phyloP scores from a whole-genome alignment of 345 rosid species.

The Lenwebbia sp. region DNA sequence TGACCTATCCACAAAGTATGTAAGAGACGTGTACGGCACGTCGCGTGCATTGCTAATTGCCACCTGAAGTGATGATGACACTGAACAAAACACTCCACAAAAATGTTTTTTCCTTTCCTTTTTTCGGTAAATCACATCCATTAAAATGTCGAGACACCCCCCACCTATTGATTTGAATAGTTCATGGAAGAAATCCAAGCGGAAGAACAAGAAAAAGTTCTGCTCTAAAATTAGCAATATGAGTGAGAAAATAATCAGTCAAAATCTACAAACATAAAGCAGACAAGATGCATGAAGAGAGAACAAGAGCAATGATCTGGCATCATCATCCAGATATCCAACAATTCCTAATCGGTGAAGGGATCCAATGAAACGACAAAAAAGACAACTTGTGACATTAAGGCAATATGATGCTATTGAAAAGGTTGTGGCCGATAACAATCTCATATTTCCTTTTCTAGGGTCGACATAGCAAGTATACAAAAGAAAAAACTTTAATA shows the following conservation, averaged over 20 bases:
- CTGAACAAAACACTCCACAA: neutral
- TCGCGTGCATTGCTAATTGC: neutral
- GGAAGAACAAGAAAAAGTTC: neutral
- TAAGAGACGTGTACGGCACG: neutral
- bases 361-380: neutral
- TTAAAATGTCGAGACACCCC: neutral
- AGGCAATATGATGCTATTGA: too few relatives aligned
- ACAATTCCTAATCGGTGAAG: neutral
- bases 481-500: neutral
- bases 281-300: neutral
- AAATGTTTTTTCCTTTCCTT: rapidly evolving
- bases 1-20: neutral
- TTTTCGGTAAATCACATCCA: neutral
- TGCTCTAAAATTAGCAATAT: neutral
- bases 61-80: neutral
- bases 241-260: neutral
- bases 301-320: neutral
- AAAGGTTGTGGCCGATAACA: neutral
- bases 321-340: neutral
- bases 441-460: neutral
- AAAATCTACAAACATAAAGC: neutral
- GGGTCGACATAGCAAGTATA: neutral
- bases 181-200: neutral
- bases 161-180: too few relatives aligned
- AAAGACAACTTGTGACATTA: neutral